Percentiles rank a stretch among this genome's conserved stretches.
Evolutionary conservation across 768 basidiomycete genomes (phyloP).

Genomic region (Boletus tomentosulus): DNA sequence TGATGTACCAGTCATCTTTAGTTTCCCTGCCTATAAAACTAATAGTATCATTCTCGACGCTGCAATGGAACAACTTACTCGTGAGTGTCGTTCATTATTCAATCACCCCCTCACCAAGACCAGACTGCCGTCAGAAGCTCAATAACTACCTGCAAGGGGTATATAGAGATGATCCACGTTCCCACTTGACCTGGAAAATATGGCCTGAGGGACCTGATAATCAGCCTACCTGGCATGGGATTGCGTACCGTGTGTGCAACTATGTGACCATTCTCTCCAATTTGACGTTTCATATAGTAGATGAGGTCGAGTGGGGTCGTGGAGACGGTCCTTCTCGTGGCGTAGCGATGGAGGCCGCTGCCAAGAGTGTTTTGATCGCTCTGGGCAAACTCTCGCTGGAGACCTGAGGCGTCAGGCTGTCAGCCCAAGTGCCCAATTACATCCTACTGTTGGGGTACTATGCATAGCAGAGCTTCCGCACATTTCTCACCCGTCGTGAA

Average conservation of each 20-base stretch:
- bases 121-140: constrained; percentile 20
- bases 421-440: neutral
- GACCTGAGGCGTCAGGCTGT: neutral
- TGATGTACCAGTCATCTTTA: neutral
- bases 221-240: constrained; percentile 21
- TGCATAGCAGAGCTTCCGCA: neutral
- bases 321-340: constrained; percentile 14
- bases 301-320: constrained; percentile 19
- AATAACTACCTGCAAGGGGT: constrained; percentile 21
- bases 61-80: constrained; percentile 6
- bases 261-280: neutral
- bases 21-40: neutral
- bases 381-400: neutral
- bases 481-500: no score
- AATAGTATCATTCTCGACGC: neutral
- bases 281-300: constrained; percentile 11
- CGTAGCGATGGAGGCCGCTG: constrained; percentile 24
- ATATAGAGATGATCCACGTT: constrained; percentile 12
- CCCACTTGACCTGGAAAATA: constrained; percentile 16
- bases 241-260: constrained; percentile 18
- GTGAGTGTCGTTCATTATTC: neutral
- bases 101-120: neutral
- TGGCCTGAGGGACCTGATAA: constrained; percentile 15
- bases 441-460: neutral
- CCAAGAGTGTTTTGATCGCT: constrained; percentile 15